Evolutionary conservation across 805 yeast species (phyloP).

Genomic region (Monosporozyma unispora): DNA sequence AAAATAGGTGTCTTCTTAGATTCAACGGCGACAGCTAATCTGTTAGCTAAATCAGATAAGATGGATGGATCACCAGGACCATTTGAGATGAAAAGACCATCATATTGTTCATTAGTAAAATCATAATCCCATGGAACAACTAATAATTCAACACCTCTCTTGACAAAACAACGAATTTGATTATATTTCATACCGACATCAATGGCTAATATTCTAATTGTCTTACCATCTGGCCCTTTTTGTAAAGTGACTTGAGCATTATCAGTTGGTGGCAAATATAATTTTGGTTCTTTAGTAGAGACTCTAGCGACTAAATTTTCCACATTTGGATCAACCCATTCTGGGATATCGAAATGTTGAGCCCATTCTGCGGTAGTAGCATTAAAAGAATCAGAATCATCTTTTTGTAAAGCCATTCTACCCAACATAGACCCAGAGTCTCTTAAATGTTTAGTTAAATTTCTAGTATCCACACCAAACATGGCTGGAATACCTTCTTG

Average conservation of each 20-base stretch:
- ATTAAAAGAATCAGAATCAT: slow-evolving; percentile 26
- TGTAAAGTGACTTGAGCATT: slow-evolving; percentile 32
- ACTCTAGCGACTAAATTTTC: slow-evolving; percentile 89
- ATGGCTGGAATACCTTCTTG: slow-evolving; percentile 90
- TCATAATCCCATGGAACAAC: slow-evolving; percentile 97
- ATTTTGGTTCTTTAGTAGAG: slow-evolving; percentile 64
- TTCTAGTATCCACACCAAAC: slow-evolving; percentile 96
- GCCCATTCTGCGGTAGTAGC: slow-evolving; percentile 43
- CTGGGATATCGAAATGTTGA: slow-evolving; percentile 59
- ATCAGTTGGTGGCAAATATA: slow-evolving; percentile 61
- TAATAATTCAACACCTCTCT: slow-evolving; percentile 89
- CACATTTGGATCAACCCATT: slow-evolving; percentile 88
- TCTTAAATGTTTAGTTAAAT: slow-evolving; percentile 87
- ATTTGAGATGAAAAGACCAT: slow-evolving; percentile 91
- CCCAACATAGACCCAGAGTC: slow-evolving; percentile 89
- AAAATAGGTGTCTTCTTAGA: slow-evolving; percentile 78
- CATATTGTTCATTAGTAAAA: slow-evolving; percentile 70
- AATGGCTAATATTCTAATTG: slow-evolving; percentile 74
- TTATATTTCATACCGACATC: slow-evolving; percentile 98
- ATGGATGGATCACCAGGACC: slow-evolving; percentile 99
- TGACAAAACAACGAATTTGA: slow-evolving; percentile 93
- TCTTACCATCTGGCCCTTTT: slow-evolving; percentile 63
- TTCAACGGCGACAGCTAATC: slow-evolving; percentile 47
- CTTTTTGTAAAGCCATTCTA: slow-evolving; percentile 61
- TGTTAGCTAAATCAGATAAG: slow-evolving; percentile 56